Base-by-base conservation (phyloP, 2,329 filamentous ascomycete genomes). In the Lachnellula occidentalis region DNA sequence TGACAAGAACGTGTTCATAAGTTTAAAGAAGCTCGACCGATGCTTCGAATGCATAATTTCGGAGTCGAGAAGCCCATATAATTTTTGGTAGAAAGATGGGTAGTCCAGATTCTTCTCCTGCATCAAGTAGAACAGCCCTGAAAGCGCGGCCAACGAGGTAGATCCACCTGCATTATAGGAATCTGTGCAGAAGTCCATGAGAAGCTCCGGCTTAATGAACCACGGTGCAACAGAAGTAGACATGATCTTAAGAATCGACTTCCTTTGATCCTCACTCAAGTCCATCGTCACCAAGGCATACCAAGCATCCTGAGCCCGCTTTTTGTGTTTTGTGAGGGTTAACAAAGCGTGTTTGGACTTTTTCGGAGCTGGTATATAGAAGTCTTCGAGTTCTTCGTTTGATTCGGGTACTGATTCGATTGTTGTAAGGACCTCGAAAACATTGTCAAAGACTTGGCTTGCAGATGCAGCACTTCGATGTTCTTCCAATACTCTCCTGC, bases 101-200 rank as follows among this genome's bases (percentile, higher is more conserved):
- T 99, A 99, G 73, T 99, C 94, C 56, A 99, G 79, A 69, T 99
- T 99, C 68, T 90, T 89, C 69, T 94, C 84, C 61, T 89, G 86
- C 64, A 99, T 97, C 50, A 99, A 81, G 69, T 95, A 94, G 74
- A 96, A 99, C 45, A 99, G 85, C 50, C 94, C 94, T 1, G 90
- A 95, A 1, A 99, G 78, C 1, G 95, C 91, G 19, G 96, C 80
- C 4, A 99, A 78, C 4, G 94, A 92, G 47, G 86, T 90, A 14
- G 90, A 87, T 45, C 94, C 94, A 50, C 92, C 91, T 7, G 85
- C 76, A 65, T 96, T 81, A 74, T 95, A 97, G 31, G 86, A 95
- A 72, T 94, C 90, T n/a, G 91, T 96, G 53, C 99, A 75, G 71
- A 97, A 99, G 74, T 99, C 94, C 78, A 96, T 91, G 34, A 99